These are phyloP conservation scores for Colletotrichum sp. DNA, from an alignment of 2,329 filamentous ascomycete genomes.

Conservation along the genomic window DNA sequence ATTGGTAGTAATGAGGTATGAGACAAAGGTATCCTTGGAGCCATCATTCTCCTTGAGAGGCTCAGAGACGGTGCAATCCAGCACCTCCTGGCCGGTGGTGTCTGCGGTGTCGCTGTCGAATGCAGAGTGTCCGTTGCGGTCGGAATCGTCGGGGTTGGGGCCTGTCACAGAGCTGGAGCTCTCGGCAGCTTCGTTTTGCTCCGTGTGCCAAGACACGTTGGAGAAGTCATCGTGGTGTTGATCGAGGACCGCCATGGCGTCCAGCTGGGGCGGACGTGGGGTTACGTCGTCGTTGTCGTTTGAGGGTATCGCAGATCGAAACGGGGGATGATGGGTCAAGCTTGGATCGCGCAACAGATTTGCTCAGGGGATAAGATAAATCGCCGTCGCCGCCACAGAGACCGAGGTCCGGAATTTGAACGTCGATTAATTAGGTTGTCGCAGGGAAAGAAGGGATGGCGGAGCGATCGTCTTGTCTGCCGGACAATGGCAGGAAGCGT, in stretches of 20 bases:
- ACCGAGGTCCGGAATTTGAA: not conserved
- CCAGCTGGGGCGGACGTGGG: constrained; percentile 18
- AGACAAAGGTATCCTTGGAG: constrained; percentile 95
- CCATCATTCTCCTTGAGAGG: constrained; percentile 96
- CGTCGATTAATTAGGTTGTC: not conserved
- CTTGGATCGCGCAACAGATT: not conserved
- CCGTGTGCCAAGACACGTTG: constrained; percentile 78
- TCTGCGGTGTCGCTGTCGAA: constrained; percentile 59
- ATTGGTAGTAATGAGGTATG: constrained; percentile 90
- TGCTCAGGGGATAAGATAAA: not conserved
- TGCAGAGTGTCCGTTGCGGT: constrained; percentile 40
- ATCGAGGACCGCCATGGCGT: constrained; percentile 52
- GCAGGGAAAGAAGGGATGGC: not conserved
- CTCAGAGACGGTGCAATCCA: constrained; percentile 83
- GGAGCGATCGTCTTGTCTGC: constrained; percentile 5
- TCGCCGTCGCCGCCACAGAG: not conserved
- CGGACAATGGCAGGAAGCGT: constrained; percentile 15
- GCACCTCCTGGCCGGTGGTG: constrained; percentile 65
- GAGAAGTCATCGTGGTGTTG: constrained; percentile 72
- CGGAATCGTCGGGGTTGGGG: constrained; percentile 18
- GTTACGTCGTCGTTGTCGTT: constrained; percentile 13
- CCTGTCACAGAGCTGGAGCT: constrained; percentile 32
- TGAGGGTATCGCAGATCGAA: not conserved
- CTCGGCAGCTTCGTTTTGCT: constrained; percentile 40
- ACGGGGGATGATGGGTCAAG: not conserved